These are phyloP conservation scores for Metarhizium brunneum DNA, from an alignment of 2,329 filamentous ascomycete species.

Conservation along the genomic window DNA sequence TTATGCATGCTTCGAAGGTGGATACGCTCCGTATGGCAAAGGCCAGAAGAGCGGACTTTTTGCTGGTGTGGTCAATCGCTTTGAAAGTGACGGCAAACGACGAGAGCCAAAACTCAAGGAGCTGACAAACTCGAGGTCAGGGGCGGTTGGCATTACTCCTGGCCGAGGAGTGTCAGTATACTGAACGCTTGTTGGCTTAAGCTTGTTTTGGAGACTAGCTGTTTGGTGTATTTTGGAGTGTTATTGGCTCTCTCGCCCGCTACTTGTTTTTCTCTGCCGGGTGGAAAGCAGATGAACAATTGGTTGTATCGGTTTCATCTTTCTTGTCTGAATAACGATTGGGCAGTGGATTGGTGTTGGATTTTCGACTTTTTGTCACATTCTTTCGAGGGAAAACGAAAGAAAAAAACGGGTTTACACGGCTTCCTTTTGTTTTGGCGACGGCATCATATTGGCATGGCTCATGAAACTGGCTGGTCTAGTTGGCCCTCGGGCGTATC, in stretches of 20 bases:
- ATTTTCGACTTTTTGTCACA: background rate
- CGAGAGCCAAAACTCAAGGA: slow-evolving; percentile 11
- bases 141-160: background rate
- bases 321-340: background rate
- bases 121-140: slow-evolving; percentile 1
- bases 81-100: slow-evolving; percentile 10
- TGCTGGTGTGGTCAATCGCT: slow-evolving; percentile 1
- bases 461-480: too few relatives aligned
- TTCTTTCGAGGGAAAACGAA: background rate
- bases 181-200: slow-evolving; percentile 2
- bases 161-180: background rate
- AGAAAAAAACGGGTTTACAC: background rate
- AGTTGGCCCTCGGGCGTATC: too few relatives aligned
- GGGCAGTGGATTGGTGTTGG: background rate
- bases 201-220: background rate
- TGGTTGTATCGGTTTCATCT: background rate
- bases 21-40: slow-evolving; percentile 8
- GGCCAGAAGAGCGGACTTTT: slow-evolving; percentile 7
- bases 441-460: background rate
- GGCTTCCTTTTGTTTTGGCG: background rate
- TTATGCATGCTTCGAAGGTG: too few relatives aligned
- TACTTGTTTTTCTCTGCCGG: background rate
- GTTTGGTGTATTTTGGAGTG: background rate
- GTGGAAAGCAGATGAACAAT: background rate
- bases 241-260: background rate